phyloP scores from a whole-genome alignment of 176 grass and related monocot species.

The Cenchrus americanus region DNA sequence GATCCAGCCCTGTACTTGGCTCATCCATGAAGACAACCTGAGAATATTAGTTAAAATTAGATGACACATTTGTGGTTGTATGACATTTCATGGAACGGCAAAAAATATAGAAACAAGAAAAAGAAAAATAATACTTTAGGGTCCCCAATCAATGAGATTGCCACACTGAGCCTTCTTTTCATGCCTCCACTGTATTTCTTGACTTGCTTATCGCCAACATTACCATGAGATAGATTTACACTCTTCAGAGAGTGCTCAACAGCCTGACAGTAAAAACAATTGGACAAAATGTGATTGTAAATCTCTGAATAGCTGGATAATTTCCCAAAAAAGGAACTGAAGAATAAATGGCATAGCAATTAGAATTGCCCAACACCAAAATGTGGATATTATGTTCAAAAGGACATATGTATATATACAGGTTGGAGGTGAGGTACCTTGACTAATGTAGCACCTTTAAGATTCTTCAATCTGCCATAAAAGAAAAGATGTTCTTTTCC shows the following conservation, averaged over 20 bases:
- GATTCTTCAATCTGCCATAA: slow-evolving; percentile 87
- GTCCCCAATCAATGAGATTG: slow-evolving; percentile 82
- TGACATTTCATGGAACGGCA: not conserved
- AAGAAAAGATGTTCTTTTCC: slow-evolving; percentile 86
- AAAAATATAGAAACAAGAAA: slow-evolving; percentile 28
- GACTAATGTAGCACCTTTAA: slow-evolving; percentile 55
- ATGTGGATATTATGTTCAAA: slow-evolving; percentile 26
- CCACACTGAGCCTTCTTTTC: slow-evolving; percentile 81
- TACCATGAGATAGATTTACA: slow-evolving; percentile 64
- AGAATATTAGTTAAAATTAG: slow-evolving; percentile 22
- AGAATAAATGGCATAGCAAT: not conserved
- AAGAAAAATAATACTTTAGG: slow-evolving; percentile 57
- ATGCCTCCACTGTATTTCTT: slow-evolving; percentile 80
- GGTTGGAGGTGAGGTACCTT: slow-evolving; percentile 53
- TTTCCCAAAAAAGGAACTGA: not conserved
- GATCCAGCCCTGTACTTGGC: slow-evolving; percentile 83
- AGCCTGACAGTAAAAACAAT: slow-evolving; percentile 51
- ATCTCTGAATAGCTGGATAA: slow-evolving; percentile 16
- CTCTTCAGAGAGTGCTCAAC: slow-evolving; percentile 73
- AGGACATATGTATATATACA: not conserved
- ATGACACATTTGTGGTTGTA: slow-evolving; percentile 17
- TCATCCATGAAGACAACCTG: slow-evolving; percentile 96
- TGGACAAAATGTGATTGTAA: slow-evolving; percentile 16
- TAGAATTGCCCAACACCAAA: slow-evolving; percentile 20
- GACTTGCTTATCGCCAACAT: slow-evolving; percentile 71